phyloP scores from a whole-genome alignment of 371 early-diverging fungal genomes.

The Mortierella sp. region DNA sequence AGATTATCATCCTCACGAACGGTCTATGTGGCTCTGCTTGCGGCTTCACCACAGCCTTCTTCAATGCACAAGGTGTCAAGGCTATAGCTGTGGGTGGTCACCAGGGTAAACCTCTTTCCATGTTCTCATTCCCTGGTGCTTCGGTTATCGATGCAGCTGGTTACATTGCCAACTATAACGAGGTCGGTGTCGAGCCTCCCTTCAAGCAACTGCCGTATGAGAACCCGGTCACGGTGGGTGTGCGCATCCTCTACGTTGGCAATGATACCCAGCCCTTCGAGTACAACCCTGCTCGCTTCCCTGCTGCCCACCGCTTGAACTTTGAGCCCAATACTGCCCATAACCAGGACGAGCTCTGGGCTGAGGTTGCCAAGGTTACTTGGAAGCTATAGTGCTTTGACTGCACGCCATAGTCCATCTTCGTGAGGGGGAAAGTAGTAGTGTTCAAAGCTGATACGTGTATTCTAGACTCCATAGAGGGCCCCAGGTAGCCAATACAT shows the following conservation, averaged over 20 bases:
- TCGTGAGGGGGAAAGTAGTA: no score
- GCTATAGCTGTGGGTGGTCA: slow-evolving; percentile 19
- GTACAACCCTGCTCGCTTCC: slow-evolving; percentile 1
- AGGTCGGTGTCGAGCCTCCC: not conserved
- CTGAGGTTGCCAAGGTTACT: slow-evolving; percentile 1
- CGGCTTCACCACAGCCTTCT: slow-evolving; percentile 11
- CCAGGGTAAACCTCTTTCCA: slow-evolving; percentile 12
- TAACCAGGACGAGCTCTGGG: slow-evolving; percentile 4
- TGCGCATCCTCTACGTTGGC: not conserved
- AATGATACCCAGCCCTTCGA: not conserved
- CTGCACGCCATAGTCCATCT: no score
- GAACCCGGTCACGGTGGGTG: not conserved
- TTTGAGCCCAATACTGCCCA: not conserved
- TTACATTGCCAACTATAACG: not conserved
- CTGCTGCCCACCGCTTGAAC: not conserved
- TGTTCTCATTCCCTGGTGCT: slow-evolving; percentile 29
- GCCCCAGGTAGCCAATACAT: no score
- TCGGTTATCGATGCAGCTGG: not conserved
- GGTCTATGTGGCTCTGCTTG: slow-evolving; percentile 33
- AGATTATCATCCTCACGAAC: slow-evolving; percentile 24
- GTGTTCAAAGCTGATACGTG: no score
- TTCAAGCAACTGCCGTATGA: slow-evolving; percentile 3
- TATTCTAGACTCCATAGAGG: no score
- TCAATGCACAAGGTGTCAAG: slow-evolving; percentile 10
- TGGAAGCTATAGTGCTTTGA: no score